Base-by-base conservation (phyloP, 2,329 filamentous ascomycete genomes). In the Hyphodiscus sp. region DNA sequence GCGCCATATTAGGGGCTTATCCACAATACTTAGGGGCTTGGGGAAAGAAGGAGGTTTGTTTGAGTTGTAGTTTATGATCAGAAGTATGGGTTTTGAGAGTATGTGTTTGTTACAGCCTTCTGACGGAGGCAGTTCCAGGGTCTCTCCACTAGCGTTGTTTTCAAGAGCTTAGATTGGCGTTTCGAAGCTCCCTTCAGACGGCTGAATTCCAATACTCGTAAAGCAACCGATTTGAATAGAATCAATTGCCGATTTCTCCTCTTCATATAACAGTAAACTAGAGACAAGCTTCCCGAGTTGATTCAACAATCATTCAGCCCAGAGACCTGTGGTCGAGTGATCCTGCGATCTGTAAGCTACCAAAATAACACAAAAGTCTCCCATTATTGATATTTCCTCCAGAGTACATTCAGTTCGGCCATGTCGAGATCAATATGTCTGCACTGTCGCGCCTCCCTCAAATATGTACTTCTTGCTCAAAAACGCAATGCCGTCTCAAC, bases 1-100 rank as follows among this genome's bases (percentile, higher is more conserved):
- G 83, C 58, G 85, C 77, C 86, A 91, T 91, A 51, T 61, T 54
- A 26, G 23, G 48, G n/a, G 44, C 26, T 50, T 30, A 20, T n/a
- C 52, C n/a, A 20, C 5, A 6, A 23, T 41, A 30, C 45, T 15
- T 26, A 44, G 16, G 19, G 30, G 45, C 13, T 20, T 15, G 29
- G 8, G 19, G 9, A 55, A 26, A 43, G 23, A 2, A 6, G 47
- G 38, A 19, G 16, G 19, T 29, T 38, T 50, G 16, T 43, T 20
- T 19, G 33, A 3, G 29, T 44, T 29, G 29, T 26, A 38, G 33
- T 46, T 29, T 5, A 26, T 4, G 45, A 20, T 6, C 29, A 33
- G 45, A 23, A 19, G 20, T 47, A 38, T 38, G 11, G 33, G 5
- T 38, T 38, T 38, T 10, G 33, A 38, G 11, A n/a, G 33, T 13